phyloP scores from a whole-genome alignment of 495 filamentous ascomycete species.

The Penicillium samsonianum region DNA sequence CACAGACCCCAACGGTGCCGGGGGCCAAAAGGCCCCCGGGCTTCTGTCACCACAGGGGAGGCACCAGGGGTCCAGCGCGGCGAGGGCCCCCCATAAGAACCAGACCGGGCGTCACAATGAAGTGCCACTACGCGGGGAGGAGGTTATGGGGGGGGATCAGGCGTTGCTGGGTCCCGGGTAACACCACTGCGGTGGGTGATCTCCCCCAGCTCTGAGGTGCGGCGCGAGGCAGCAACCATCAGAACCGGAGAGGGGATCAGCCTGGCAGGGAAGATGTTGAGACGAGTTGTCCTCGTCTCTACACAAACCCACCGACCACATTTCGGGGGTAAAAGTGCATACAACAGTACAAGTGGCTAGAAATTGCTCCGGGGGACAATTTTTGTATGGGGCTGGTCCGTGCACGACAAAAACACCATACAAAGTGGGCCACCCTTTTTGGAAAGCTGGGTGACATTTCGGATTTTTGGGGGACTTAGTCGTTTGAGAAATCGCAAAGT shows the following conservation, averaged over 20 bases:
- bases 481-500: background rate
- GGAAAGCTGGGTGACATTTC: background rate
- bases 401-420: background rate
- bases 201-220: slow-evolving; percentile 2
- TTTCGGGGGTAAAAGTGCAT: slow-evolving; percentile 12
- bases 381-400: slow-evolving; percentile 22
- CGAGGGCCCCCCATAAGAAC: background rate
- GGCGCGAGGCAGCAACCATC: slow-evolving; percentile 3
- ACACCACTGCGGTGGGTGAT: slow-evolving; percentile 4
- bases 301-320: slow-evolving; percentile 24
- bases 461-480: slow-evolving; percentile 6
- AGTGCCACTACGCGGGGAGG: background rate
- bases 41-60: slow-evolving; percentile 20
- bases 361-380: slow-evolving; percentile 7
- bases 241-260: slow-evolving; percentile 10
- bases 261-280: slow-evolving; percentile 16
- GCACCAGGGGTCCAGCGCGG: background rate
- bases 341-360: slow-evolving; percentile 5
- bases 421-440: background rate
- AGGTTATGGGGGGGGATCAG: background rate
- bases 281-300: slow-evolving; percentile 14
- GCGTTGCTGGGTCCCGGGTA: background rate
- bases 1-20: slow-evolving; percentile 52
- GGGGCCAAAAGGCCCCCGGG: slow-evolving; percentile 19
- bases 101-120: background rate